Percentiles rank a stretch among this genome's conserved stretches.
Conservation (phyloP, 139 green algal genomes). For the Edaphochlamys debaryana region DNA sequence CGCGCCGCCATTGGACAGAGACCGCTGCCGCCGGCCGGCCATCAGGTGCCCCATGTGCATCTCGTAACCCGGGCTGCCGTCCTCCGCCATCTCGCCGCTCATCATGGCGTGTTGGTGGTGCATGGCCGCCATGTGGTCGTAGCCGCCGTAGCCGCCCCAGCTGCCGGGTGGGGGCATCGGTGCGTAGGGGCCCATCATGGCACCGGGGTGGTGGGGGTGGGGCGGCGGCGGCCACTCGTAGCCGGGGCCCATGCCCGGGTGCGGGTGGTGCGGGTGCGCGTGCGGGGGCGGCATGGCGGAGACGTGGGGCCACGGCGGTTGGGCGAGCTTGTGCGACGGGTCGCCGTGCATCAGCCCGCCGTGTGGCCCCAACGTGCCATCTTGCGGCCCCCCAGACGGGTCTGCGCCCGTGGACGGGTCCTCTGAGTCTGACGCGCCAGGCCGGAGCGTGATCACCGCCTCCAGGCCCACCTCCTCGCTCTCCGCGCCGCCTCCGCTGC, state of each 20-base stretch:
- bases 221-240: slow-evolving; percentile 8
- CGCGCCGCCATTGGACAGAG: too few species aligned
- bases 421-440: too few species aligned
- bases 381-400: too few species aligned
- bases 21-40: too few species aligned
- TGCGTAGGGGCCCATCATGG: slow-evolving; percentile 11
- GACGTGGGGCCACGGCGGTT: background rate
- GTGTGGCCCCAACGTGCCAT: background rate
- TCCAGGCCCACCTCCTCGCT: slow-evolving; percentile 26
- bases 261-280: background rate
- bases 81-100: slow-evolving; percentile 1
- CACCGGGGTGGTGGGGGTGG: background rate
- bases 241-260: background rate
- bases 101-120: slow-evolving; percentile 29
- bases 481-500: slow-evolving; percentile 9
- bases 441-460: slow-evolving; percentile 27
- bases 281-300: background rate
- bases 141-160: background rate
- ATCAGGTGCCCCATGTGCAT: too few species aligned
- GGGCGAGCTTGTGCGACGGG: background rate
- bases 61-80: too few species aligned
- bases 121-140: slow-evolving; percentile 30
- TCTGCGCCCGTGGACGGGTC: too few species aligned
- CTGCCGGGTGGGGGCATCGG: background rate
- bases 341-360: background rate